Evolutionary conservation across 257 asterid genomes (phyloP).

Genomic region (Solanum pimpinellifolium): DNA sequence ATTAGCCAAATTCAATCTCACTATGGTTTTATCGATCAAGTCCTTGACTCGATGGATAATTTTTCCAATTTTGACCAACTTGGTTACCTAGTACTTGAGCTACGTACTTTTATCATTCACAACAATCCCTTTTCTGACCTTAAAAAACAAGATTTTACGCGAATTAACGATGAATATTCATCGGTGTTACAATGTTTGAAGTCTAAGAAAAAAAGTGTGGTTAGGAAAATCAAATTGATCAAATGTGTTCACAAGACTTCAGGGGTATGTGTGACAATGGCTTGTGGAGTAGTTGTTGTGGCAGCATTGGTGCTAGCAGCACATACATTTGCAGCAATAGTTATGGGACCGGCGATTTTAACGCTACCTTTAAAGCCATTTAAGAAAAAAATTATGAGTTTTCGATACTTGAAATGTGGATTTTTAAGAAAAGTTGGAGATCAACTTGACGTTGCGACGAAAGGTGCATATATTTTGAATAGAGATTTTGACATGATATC

Average conservation of each 20-base stretch:
- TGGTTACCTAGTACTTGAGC: constrained; percentile 12
- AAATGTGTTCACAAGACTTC: constrained; percentile 32
- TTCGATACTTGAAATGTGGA: constrained; percentile 22
- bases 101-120: constrained; percentile 15
- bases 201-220: constrained; percentile 15
- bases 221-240: constrained; percentile 32
- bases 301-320: constrained; percentile 40
- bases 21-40: constrained; percentile 13
- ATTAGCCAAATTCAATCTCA: constrained; percentile 36
- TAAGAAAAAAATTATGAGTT: constrained; percentile 15
- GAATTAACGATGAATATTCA: constrained; percentile 28
- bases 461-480: constrained; percentile 71
- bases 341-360: constrained; percentile 36
- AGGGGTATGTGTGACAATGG: constrained; percentile 32
- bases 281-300: constrained; percentile 35
- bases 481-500: constrained; percentile 80
- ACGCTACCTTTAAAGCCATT: constrained; percentile 24
- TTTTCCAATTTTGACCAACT: constrained; percentile 1
- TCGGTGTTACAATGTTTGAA: constrained; percentile 25
- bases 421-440: constrained; percentile 21
- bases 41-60: constrained; percentile 16
- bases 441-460: constrained; percentile 74
- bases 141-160: constrained; percentile 22
- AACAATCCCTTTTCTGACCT: constrained; percentile 27
- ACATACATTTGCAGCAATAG: constrained; percentile 38